Conservation (phyloP, 2,329 filamentous ascomycete genomes). For the Fusarium aywerte region DNA sequence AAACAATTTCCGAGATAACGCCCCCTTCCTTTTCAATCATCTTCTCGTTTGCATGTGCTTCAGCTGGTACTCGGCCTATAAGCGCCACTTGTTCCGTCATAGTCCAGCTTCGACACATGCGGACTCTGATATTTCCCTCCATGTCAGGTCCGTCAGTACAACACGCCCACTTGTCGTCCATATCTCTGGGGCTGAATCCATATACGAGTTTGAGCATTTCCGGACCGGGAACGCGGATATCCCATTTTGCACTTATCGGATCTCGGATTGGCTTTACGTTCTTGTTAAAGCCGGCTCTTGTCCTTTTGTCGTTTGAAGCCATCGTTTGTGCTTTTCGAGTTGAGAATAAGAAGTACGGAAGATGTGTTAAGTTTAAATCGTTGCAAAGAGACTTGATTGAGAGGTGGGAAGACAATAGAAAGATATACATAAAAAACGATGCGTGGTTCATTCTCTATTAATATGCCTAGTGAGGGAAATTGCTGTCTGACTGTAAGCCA, state of each 20-base stretch:
- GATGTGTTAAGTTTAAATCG: too few species aligned
- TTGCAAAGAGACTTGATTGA: too few species aligned
- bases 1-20: slow-evolving; percentile 20
- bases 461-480: too few species aligned
- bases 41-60: background rate
- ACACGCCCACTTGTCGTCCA: slow-evolving; percentile 32
- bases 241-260: slow-evolving; percentile 10
- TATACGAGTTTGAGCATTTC: slow-evolving; percentile 31
- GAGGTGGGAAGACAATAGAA: too few species aligned
- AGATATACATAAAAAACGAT: too few species aligned
- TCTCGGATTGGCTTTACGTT: background rate
- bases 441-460: too few species aligned
- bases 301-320: background rate
- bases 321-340: background rate
- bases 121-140: slow-evolving; percentile 12
- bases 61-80: background rate
- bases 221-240: slow-evolving; percentile 7
- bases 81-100: slow-evolving; percentile 7
- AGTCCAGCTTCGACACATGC: slow-evolving; percentile 28
- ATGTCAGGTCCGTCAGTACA: slow-evolving; percentile 6
- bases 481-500: background rate
- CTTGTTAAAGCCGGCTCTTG: background rate
- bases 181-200: slow-evolving; percentile 7
- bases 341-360: too few species aligned
- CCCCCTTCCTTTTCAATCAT: slow-evolving; percentile 13